phyloP scores from a whole-genome alignment of 768 basidiomycete species.

The Inosperma sp. region DNA sequence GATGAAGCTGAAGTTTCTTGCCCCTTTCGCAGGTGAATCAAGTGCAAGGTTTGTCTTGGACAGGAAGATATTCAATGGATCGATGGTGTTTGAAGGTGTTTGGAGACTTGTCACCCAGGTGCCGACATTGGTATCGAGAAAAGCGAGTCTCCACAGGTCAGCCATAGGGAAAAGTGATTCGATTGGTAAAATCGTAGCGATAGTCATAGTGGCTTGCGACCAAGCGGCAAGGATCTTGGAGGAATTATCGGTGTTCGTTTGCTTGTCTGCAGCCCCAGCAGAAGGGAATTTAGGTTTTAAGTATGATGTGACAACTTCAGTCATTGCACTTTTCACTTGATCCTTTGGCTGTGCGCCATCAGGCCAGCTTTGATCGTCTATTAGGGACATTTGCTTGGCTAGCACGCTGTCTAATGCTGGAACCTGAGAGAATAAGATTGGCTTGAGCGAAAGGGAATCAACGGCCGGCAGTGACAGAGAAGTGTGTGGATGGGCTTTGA shows the following conservation, averaged over 20 bases:
- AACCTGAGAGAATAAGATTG: constrained; percentile 71
- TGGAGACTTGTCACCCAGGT: constrained; percentile 44
- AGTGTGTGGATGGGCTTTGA: constrained; percentile 70
- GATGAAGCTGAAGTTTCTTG: constrained; percentile 60
- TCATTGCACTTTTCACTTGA: constrained; percentile 49
- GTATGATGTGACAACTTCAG: constrained; percentile 51
- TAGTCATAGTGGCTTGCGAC: constrained; percentile 41
- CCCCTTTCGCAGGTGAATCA: constrained; percentile 28
- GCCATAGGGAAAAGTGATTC: constrained; percentile 72
- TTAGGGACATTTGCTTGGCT: constrained; percentile 56
- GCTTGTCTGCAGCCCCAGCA: constrained; percentile 13
- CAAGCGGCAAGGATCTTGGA: constrained; percentile 43
- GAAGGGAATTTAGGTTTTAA: constrained; percentile 55
- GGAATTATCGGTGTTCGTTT: constrained; percentile 23
- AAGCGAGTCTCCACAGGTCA: constrained; percentile 77
- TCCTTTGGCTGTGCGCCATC: constrained; percentile 24
- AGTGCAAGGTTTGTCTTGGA: constrained; percentile 37
- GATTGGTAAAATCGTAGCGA: constrained; percentile 44
- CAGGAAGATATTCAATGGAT: constrained; percentile 45
- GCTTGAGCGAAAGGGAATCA: constrained; percentile 59
- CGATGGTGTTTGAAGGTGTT: constrained; percentile 19
- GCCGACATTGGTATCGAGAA: constrained; percentile 58
- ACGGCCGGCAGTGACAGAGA: constrained; percentile 55
- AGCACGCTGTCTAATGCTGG: constrained; percentile 64
- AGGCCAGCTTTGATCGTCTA: constrained; percentile 45